Evolutionary conservation across 345 rosid species (phyloP).

Genomic region (Ailanthus altissimus): DNA sequence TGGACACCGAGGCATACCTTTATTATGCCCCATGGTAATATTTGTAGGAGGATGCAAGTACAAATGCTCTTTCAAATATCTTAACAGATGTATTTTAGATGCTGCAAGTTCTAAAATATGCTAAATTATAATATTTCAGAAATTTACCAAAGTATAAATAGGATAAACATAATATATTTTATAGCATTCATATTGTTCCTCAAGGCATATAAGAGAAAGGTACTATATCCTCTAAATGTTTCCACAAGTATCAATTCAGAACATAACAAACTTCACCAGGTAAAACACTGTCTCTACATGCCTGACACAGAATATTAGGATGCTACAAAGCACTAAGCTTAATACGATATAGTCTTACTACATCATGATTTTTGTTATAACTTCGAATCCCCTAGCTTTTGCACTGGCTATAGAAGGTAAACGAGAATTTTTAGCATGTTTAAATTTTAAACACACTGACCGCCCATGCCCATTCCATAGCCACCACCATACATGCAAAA

Average conservation of each 20-base stretch:
- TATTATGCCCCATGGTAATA: too few species aligned
- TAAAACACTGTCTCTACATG: conserved; percentile 34
- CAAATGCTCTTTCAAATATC: conserved; percentile 17
- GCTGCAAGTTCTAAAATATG: not conserved
- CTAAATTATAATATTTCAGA: conserved; percentile 8
- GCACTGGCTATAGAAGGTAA: too few species aligned
- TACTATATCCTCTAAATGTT: conserved; percentile 29
- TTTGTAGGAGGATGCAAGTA: too few species aligned
- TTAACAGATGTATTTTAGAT: not conserved
- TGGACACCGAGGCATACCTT: too few species aligned
- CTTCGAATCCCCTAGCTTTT: too few species aligned
- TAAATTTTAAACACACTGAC: too few species aligned
- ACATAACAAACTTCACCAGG: conserved; percentile 36
- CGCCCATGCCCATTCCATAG: too few species aligned
- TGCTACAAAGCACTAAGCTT: conserved; percentile 41
- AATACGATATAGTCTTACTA: conserved; percentile 55
- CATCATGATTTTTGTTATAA: conserved; percentile 51
- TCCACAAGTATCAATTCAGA: conserved; percentile 36
- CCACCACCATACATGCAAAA: too few species aligned
- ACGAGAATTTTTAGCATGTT: too few species aligned
- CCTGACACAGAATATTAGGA: conserved; percentile 40
- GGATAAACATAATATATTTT: not conserved
- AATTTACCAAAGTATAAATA: not conserved
- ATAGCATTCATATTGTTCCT: conserved; percentile 11
- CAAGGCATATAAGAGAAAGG: conserved; percentile 23